Base-by-base conservation (phyloP, 2,329 filamentous ascomycete genomes). In the Cladosporium cucumerinum region DNA sequence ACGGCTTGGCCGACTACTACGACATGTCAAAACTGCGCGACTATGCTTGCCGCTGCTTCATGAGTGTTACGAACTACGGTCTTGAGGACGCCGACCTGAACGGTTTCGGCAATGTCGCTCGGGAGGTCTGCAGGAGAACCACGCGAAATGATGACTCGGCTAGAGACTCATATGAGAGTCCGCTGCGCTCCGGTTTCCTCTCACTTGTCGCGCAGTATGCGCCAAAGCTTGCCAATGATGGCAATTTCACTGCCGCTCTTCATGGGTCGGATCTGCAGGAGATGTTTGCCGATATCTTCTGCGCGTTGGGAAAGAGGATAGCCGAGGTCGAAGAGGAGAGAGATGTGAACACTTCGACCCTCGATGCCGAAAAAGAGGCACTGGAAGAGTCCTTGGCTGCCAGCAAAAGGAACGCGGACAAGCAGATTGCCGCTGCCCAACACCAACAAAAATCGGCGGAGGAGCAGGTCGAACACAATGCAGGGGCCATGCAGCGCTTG, bases 141-240 rank as follows among this genome's bases (percentile, higher is more conserved):
- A 32, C 5, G 8, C 16, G 51, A 6, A 3, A 12, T 1, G 18
- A n/a, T 32, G 51, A 28, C 6, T 28, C 30, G 16, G 7, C 23
- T 5, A n/a, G 39, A 10, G 3, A 21, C 39, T n/a, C 51, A 2
- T 30, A 6, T 3, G 26, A 54, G 1, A 21, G 25, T 32, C 12
- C n/a, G 32, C 18, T 58, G 49, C 39, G 34, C 21, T 6, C 34
- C 11, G 14, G 12, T 2, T 36, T 61, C 11, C 28, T 54, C 26
- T 54, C 51, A 14, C 51, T 54, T 18, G 62, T 28, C 51, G 79
- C 79, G 39, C 78, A 79, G 5, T 51, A 62, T 21, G 49, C 63
- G 16, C n/a, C 46, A 3, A 58, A 64, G 8, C 46, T 68, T 23
- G 54, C 34, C 21, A 12, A 34, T 5, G 36, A 63, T 18, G 30